phyloP scores from a whole-genome alignment of 169 alveolate species.

The Pseudocohnilembus persalinus region DNA sequence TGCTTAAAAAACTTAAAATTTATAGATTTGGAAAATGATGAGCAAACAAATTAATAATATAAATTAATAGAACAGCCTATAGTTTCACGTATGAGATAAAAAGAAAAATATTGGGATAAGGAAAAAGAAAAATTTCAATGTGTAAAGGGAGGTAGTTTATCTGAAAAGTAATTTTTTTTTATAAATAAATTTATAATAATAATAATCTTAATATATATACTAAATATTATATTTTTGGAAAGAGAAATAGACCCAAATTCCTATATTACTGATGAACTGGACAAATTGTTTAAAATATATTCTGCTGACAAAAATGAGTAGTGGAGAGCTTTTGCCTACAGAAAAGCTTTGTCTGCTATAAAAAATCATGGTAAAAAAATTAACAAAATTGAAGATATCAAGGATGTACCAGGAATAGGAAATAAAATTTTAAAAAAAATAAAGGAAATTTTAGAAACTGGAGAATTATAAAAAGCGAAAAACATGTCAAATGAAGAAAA shows the following conservation, averaged over 20 bases:
- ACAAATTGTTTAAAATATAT: conserved; percentile 60
- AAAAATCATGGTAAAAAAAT: conserved; percentile 66
- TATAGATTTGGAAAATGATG: not conserved
- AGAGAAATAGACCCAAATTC: not conserved
- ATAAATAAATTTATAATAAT: conserved; percentile 20
- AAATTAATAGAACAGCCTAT: not conserved
- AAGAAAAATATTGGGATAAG: conserved; percentile 55
- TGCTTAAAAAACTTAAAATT: no score
- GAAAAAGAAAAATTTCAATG: conserved; percentile 54
- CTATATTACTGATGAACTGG: conserved; percentile 50
- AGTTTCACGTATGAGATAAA: conserved; percentile 21
- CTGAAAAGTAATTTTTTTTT: conserved; percentile 14
- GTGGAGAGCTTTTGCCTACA: conserved; percentile 77
- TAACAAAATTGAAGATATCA: conserved; percentile 56
- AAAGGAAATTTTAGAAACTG: conserved; percentile 76
- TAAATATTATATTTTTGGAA: not conserved
- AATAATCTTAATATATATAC: conserved; percentile 2
- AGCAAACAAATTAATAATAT: no score
- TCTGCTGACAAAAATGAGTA: conserved; percentile 62
- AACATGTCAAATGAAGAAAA: conserved; percentile 59
- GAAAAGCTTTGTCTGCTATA: conserved; percentile 64
- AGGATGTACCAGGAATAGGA: conserved; percentile 71
- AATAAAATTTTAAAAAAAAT: conserved; percentile 71
- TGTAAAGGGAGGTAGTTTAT: conserved; percentile 44
- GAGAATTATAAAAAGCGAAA: conserved; percentile 63